Evolutionary conservation across 208 protist species (phyloP), one percentile per base, ranked within the genome.

Genomic region (Jaenimonas drosophilae): DNA sequence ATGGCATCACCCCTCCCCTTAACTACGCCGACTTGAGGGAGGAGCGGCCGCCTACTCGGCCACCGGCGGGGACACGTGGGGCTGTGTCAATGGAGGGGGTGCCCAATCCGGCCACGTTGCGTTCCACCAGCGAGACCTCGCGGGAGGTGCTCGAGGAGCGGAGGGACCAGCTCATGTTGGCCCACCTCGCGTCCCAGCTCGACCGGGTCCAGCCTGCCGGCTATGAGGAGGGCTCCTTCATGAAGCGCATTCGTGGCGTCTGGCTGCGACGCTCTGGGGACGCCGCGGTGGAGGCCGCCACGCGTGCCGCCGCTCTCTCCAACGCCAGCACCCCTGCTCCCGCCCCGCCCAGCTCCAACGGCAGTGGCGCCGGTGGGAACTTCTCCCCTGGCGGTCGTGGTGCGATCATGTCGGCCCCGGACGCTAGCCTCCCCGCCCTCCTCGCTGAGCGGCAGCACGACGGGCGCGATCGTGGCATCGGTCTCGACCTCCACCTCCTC

Each of bases 151-250:
- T 83, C 37, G 50, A 61, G 48, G 39, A 70, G 64, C 66, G 70
- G 17, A 52, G 53, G 16, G 76, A 84, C 26, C 70, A 84, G 63
- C 68, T 79, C 33, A 84, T 84, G 66, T 54, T 84, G 45, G 57
- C 57, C 1, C 66, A 79, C 46, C 40, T 73, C 23, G 70, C 76
- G 2, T 36, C 31, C 5, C 53, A 49, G 30, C 44, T 84, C n/a
- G 76, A 84, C 37, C 41, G 48, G 17, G 26, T 58, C 34, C 56
- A 51, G 37, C 65, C 60, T 3, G 26, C 14, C 1, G 60, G 60
- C 17, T 44, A 54, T 37, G 39, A 20, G 12, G 25, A 54, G 25
- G 49, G 49, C 25, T 28, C 42, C 26, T 63, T 57, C 30, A 48
- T 20, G 17, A 19, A 25, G 19, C 21, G 32, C 4, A 45, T 63